Evolutionary conservation across 352 stramenopile genomes (phyloP), one percentile per base, ranked within the genome.

Genomic region (Globisporangium spiculum): DNA sequence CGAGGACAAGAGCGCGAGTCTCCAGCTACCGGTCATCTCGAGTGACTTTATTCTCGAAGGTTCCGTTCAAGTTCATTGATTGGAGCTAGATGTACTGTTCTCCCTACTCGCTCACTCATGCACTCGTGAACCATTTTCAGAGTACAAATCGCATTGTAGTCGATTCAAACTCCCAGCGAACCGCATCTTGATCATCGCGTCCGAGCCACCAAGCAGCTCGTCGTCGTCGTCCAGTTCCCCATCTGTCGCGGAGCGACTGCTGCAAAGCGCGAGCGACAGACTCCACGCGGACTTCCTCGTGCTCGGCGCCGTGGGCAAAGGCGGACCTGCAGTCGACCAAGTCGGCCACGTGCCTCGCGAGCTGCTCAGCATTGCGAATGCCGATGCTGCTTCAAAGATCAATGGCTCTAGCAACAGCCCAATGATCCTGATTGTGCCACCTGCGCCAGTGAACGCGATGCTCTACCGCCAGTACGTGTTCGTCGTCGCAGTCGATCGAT

Each of bases 1-100:
- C 54, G 81, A 92, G 59, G 74, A 81, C 2, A 64, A 76, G 20
- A 64, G 73, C 26, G 58, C 65, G 9, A 92, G 78, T 30, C 65
- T 81, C 20, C 81, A 90, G 58, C 69, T 91, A 3, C 83, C 83
- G 8, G 66, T 83, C 53, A 82, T 91, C 60, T 89, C 83, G 0
- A 73, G 62, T 36, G 76, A 86, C 58, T 90, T 91, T 52, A 86
- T 91, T 48, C 56, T 76, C 46, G 64, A 86, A 71, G 82, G 79
- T 89, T 56, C 24, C 2, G 9, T 20, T 14, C 1, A 30, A n/a
- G 20, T 10, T 3, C 20, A 48, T 62, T 7, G 2, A 2, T 20
- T 38, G 30, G n/a, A 26, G 10, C 4, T 24, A 30, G 16, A 5
- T 50, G 27, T 36, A 10, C 22, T 7, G 46, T 60, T 62, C 44